phyloP scores from a whole-genome alignment of 371 early-diverging fungal species.

The Phascolomyces articulosus region DNA sequence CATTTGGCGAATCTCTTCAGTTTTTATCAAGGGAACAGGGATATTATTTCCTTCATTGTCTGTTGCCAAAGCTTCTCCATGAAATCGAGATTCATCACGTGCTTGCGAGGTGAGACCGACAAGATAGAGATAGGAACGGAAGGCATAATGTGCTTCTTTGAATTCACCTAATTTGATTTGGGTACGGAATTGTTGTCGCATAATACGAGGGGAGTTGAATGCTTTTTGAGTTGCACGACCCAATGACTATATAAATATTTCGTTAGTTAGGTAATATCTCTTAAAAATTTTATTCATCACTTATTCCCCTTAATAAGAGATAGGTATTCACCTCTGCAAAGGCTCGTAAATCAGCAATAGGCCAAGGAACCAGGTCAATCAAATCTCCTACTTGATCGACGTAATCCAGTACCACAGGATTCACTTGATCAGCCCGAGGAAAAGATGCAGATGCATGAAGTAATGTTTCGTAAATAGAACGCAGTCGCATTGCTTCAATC shows the following conservation, averaged over 20 bases:
- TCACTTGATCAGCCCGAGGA: conserved; percentile 70
- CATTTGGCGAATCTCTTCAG: conserved; percentile 3
- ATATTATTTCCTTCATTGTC: conserved; percentile 12
- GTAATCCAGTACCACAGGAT: conserved; percentile 61
- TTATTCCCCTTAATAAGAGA: not conserved
- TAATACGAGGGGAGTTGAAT: conserved; percentile 73
- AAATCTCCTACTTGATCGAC: conserved; percentile 67
- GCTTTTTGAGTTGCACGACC: conserved; percentile 69
- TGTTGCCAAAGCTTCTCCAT: conserved; percentile 36
- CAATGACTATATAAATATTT: conserved; percentile 42
- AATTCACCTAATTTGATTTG: conserved; percentile 69
- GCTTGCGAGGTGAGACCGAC: conserved; percentile 46
- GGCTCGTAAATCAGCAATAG: conserved; percentile 36
- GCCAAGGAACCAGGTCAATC: conserved; percentile 53
- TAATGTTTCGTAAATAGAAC: conserved; percentile 66
- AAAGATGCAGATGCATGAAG: conserved; percentile 55
- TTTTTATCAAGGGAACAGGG: conserved; percentile 4
- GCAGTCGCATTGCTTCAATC: conserved; percentile 54
- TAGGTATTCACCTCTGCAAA: conserved; percentile 54
- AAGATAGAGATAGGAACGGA: conserved; percentile 64
- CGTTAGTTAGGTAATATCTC: not conserved
- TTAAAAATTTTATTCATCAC: conserved; percentile 6
- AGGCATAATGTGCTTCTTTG: conserved; percentile 73
- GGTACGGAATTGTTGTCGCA: conserved; percentile 66
- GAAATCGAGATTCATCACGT: conserved; percentile 25